These are phyloP conservation scores for Lycium ferocissimum DNA, from an alignment of 257 asterid species.

Conservation along the genomic window DNA sequence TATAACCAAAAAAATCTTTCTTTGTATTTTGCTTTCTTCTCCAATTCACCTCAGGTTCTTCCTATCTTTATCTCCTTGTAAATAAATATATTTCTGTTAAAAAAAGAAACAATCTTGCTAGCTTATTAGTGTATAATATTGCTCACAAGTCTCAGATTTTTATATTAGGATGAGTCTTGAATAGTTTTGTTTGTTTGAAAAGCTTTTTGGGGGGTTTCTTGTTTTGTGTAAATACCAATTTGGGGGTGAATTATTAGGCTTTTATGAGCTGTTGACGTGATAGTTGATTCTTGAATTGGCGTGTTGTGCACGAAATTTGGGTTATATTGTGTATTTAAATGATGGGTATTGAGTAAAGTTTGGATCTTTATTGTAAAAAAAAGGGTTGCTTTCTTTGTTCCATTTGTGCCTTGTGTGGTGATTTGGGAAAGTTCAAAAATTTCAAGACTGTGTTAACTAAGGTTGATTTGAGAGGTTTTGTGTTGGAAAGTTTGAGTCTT, in stretches of 20 bases:
- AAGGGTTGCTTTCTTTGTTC: constrained; percentile 33
- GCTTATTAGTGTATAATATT: not conserved
- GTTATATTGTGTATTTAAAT: constrained; percentile 38
- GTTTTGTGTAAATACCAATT: not conserved
- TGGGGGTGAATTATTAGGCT: not conserved
- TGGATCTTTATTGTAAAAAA: constrained; percentile 41
- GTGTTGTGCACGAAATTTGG: constrained; percentile 40
- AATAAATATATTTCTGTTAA: constrained; percentile 25
- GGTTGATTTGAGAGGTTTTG: constrained; percentile 12
- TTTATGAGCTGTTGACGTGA: constrained; percentile 26
- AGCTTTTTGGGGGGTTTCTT: not conserved
- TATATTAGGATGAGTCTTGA: constrained; percentile 18
- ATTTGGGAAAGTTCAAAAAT: not conserved
- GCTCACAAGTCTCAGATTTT: constrained; percentile 27
- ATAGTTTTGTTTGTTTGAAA: not conserved
- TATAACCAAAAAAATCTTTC: constrained; percentile 2
- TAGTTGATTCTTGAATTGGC: constrained; percentile 37
- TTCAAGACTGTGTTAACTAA: constrained; percentile 18
- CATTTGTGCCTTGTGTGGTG: constrained; percentile 15
- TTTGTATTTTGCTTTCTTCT: constrained; percentile 30
- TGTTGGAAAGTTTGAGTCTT: constrained; percentile 34
- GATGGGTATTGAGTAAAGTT: constrained; percentile 56
- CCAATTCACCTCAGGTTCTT: constrained; percentile 30
- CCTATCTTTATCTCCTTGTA: constrained; percentile 20
- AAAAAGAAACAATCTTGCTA: not conserved